Percentiles rank a stretch among this genome's conserved stretches.
Conservation (phyloP, 352 stramenopile genomes). For the Phytopythium ostracodes region DNA sequence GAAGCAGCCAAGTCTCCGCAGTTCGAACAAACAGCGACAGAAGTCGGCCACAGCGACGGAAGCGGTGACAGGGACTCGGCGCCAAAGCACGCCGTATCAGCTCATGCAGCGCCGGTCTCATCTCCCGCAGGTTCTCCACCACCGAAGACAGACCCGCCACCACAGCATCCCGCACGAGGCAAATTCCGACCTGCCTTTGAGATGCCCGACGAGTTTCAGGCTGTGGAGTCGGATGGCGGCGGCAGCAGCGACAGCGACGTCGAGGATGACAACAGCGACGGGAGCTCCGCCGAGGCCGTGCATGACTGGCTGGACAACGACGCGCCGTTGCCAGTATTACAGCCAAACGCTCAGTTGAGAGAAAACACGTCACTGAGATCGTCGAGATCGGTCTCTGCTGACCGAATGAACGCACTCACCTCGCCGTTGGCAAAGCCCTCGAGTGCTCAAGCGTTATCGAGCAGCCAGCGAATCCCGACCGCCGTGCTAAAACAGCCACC, state of each 20-base stretch:
- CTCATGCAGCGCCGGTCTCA: background rate
- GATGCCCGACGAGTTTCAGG: conserved; percentile 29
- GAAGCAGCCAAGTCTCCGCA: background rate
- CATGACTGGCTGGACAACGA: conserved; percentile 51
- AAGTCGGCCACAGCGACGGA: background rate
- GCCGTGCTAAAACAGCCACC: background rate
- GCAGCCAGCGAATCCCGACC: background rate
- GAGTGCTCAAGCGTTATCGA: background rate
- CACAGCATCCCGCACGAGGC: conserved; percentile 2
- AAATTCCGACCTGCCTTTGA: conserved; percentile 33
- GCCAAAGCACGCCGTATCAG: background rate
- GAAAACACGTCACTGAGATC: background rate
- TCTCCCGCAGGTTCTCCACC: background rate
- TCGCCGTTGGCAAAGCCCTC: conserved; percentile 9
- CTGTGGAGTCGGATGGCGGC: conserved; percentile 16
- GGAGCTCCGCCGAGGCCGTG: conserved; percentile 32
- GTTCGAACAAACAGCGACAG: background rate
- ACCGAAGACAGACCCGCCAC: background rate
- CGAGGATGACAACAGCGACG: conserved; percentile 24
- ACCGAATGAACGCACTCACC: conserved; percentile 4
- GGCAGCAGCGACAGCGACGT: conserved; percentile 20
- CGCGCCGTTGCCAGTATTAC: background rate
- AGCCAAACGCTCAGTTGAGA: background rate
- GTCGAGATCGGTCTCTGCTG: conserved; percentile 8
- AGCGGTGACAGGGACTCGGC: background rate